Conservation (phyloP, 164 flowering plant species). For the Santalum album region DNA sequence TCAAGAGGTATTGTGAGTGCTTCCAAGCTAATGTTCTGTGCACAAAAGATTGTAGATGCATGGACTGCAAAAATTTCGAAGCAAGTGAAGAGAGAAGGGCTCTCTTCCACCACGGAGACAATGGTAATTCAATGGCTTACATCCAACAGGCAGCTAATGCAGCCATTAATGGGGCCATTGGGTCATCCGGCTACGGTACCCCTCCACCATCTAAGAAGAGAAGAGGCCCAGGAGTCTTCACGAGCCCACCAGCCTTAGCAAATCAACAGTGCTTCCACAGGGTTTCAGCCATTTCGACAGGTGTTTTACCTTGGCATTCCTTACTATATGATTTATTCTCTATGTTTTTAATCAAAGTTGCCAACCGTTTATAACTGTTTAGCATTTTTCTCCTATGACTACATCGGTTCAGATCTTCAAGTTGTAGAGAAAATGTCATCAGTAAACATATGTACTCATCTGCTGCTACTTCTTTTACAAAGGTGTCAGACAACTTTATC, state of each 20-base stretch:
- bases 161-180: constrained; percentile 6
- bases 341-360: too few species aligned
- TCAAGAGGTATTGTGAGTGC: constrained; percentile 6
- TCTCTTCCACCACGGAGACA: constrained; percentile 2
- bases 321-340: too few species aligned
- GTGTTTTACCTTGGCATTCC: too few species aligned
- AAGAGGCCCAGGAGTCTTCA: not conserved
- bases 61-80: constrained; percentile 7
- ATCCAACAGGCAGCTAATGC: constrained; percentile 6
- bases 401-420: too few species aligned
- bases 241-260: not conserved
- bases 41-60: constrained; percentile 4
- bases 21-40: constrained; percentile 4
- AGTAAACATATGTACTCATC: too few species aligned
- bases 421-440: too few species aligned
- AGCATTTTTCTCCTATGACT: too few species aligned
- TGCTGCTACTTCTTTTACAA: too few species aligned
- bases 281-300: not conserved
- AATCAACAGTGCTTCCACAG: not conserved
- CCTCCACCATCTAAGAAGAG: constrained; percentile 1
- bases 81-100: constrained; percentile 4
- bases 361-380: too few species aligned
- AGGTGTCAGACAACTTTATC: not conserved
- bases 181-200: constrained; percentile 3
- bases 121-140: not conserved